Base-by-base conservation (phyloP, 495 filamentous ascomycete species). In the Penicillium ochrochloron region DNA sequence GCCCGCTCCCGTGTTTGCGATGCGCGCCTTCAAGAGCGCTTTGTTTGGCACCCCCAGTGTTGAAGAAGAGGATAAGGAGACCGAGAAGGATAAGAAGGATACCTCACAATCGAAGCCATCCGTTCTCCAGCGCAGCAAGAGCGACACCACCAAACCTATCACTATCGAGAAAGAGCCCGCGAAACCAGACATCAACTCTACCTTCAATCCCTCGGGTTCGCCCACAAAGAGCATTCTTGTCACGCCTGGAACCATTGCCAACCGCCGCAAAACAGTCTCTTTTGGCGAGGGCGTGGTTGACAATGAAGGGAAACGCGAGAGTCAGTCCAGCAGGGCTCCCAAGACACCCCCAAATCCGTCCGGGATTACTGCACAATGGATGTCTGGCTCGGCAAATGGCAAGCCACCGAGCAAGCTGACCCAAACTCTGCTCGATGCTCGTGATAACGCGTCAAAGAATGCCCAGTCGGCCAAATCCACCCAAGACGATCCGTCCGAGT, bases 1-100 rank as follows among this genome's bases (percentile, higher is more conserved):
- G 7, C 96, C 95, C 12, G 96, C 93, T 29, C 93, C 94, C 25
- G 86, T 97, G 2, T 98, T 99, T 79, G 94, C 94, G 14, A 86
- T 95, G 61, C 93, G 94, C 69, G 96, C 95, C 19, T 88, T 98
- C 76, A 95, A 91, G 70, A 93, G 90, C 60, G 93, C 91, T 19
- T 74, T 99, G 39, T 98, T 96, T 80, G 95, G 96, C 37, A 94
- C 92, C 3, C 92, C 92, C 19, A 86, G 84, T 21, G 82, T 80
- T 25, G 76, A 80, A 1, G 76, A 84, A 15, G 74, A 77, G 21
- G 66, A 74, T 8, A 68, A 78, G 23, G 64, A 72, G 12, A 70
- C 67, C 6, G 19, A 3, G 39, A 37, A 41, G 10, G 21, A 58
- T 1, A 44, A 42, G 21, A 8, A 37, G 8, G 15, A 33, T 57